A percentile compares a stretch with the other conserved stretches of the same genome.
Conservation (phyloP, 2,329 filamentous ascomycete species). For the Curvularia sp. region DNA sequence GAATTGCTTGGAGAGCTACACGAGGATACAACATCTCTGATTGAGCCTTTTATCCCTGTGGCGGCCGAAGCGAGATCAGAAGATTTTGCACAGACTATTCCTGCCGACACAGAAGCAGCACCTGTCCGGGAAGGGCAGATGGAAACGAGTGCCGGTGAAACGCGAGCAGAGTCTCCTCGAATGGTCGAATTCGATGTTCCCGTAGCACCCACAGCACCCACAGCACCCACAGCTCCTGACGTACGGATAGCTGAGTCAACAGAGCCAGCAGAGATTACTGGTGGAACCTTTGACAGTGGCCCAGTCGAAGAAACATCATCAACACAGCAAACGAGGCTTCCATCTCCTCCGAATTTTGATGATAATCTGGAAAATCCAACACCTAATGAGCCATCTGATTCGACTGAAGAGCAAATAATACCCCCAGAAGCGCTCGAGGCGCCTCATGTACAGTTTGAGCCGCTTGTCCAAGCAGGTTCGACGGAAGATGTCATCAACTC, state of each 20-base stretch:
- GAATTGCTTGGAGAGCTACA: neutral
- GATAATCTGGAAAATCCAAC: neutral
- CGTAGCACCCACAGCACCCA: neutral
- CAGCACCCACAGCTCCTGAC: constrained; percentile 7
- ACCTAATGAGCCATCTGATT: constrained; percentile 16
- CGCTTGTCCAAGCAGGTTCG: neutral
- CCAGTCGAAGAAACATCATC: neutral
- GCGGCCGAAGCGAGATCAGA: constrained; percentile 6
- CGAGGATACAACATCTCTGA: neutral
- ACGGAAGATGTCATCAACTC: constrained; percentile 6
- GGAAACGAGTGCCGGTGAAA: neutral
- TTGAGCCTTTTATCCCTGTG: neutral
- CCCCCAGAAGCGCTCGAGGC: neutral
- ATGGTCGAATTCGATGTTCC: constrained; percentile 1
- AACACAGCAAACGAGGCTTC: neutral
- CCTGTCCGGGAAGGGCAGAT: constrained; percentile 6
- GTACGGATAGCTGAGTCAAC: constrained; percentile 2
- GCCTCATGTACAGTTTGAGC: neutral
- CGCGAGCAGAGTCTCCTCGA: constrained; percentile 7
- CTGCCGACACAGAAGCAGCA: constrained; percentile 1
- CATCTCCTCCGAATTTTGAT: neutral
- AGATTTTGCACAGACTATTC: neutral
- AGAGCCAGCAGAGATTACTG: constrained; percentile 1
- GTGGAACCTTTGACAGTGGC: neutral
- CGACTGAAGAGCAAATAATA: constrained; percentile 10